Evolutionary conservation across 148 eudicot species (phyloP), one percentile per base, ranked within the genome.

Genomic region (Rhododendron kiyosumense): DNA sequence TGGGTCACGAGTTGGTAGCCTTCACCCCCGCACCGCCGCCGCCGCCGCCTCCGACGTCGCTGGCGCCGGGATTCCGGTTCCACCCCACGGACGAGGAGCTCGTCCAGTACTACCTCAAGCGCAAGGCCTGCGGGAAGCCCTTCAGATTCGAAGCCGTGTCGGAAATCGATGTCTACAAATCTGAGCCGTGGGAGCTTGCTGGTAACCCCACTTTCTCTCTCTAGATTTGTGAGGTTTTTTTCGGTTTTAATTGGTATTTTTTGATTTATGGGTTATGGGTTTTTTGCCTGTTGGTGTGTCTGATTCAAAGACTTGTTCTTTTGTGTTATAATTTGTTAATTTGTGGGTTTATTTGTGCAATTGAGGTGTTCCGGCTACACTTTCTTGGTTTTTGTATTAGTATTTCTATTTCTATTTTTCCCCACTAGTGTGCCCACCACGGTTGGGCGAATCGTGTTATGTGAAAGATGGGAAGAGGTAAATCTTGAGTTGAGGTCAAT

Each of bases 71-170:
- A 17, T 90, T 90, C 49, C 85, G 91, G 18, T 89, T 89, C 52
- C 91, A 90, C 67, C 91, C 91, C 20, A 87, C 91, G 15, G 91
- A 89, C 34, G 89, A 90, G 80, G 91, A 90, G 73, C 86, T 90
- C 4, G 91, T 90, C 43, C 87, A 85, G 87, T 90, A 90, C 26
- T 90, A 90, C 81, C 88, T 90, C 41, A 88, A 84, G 85, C 87
- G 91, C 1, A 90, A 90, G 87, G 86, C 86, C 20, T 77, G 81
- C 73, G 91, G 88, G 46, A 86, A 86, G 83, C 81, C 90, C 57
- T 88, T 88, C 65, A 87, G 91, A n/a, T 88, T 90, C 41, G 91
- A 90, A 49, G 91, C 91, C 34, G 86, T 90, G 11, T 84, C 87
- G 0, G 91, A 90, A 36, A 86, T 88, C 82, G 91, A 90, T 78